Evolutionary conservation across 345 rosid genomes (phyloP).

Genomic region (Gynandropsis gynandra): DNA sequence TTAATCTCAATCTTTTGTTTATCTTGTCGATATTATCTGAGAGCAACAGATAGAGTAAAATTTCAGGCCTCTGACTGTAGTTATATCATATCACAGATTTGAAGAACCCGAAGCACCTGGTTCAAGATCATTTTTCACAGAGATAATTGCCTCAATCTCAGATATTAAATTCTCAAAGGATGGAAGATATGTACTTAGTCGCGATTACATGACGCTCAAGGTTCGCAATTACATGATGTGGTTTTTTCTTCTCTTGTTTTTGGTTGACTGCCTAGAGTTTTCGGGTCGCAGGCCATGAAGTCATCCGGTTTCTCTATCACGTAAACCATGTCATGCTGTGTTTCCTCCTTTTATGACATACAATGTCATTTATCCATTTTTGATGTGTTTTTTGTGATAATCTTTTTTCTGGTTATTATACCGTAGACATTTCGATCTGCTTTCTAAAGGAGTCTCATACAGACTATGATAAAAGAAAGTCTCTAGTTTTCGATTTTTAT

Average conservation of each 20-base stretch:
- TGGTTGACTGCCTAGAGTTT: too few species aligned
- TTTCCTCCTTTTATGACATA: too few species aligned
- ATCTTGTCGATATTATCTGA: constrained; percentile 8
- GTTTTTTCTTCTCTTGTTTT: constrained; percentile 6
- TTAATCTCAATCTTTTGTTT: not conserved
- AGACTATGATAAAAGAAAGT: not conserved
- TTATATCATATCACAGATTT: constrained; percentile 47
- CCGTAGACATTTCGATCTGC: too few species aligned
- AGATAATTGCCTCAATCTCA: constrained; percentile 97
- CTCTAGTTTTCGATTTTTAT: constrained; percentile 3
- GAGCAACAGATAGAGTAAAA: too few species aligned
- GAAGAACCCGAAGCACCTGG: constrained; percentile 94
- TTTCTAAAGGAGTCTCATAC: not conserved
- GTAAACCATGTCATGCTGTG: too few species aligned
- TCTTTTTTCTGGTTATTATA: too few species aligned
- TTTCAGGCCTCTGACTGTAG: constrained; percentile 16
- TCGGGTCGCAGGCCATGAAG: not conserved
- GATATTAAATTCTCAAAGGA: constrained; percentile 87
- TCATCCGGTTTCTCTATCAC: too few species aligned
- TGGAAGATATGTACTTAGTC: constrained; percentile 91
- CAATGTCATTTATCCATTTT: too few species aligned
- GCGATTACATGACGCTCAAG: constrained; percentile 99
- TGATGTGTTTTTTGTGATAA: not conserved
- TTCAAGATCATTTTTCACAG: constrained; percentile 94
- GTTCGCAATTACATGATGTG: constrained; percentile 26